Base-by-base conservation (phyloP, 1,139 yeast species). In the Saccharomyces hybrid region DNA sequence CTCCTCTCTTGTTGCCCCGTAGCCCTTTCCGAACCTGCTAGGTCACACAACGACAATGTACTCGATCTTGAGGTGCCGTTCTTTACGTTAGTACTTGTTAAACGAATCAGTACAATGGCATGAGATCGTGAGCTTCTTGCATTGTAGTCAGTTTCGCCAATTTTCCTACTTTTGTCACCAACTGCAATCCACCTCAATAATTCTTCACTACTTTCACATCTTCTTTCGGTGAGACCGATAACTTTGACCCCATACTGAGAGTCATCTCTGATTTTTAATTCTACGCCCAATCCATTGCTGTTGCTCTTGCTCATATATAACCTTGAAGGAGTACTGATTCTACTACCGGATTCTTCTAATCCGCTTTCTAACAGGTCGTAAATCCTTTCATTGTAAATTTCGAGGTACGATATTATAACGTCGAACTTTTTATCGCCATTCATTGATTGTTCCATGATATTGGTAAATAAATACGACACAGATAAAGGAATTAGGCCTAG, bases 1-100 rank as follows among this genome's bases (percentile, higher is more conserved):
- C 97, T 76, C 63, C 98, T 78, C 54, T 70, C 96, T 0, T 77
- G 72, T 64, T 90, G 89, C 1, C 86, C 78, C 0, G 95, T 85
- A 0, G 96, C 98, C 55, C 88, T 78, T 70, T 93, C 99, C 16
- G 96, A 87, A 25, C 99, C 99, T 0, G 99, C 99, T 64, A 93
- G 77, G 71, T 93, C 99, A 75, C 98, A 93, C 55, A 93, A 76
- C 27, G 95, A 88, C 44, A 93, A 78, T 0, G 93, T 84, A 38
- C 93, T 79, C 51, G 76, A 71, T 16, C 75, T 74, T 55, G 78
- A 81, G 1, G 72, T 68, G 8, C 77, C 77, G 1, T 74, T 69
- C 0, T 64, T 57, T 47, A 73, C 53, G 64, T 78, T 77, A 3
- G 77, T 71, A 1, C 77, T 68, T 9, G 76, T 76, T 28, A 91